Base-by-base conservation (phyloP, 495 filamentous ascomycete genomes). In the Aspergillus nidulans region DNA sequence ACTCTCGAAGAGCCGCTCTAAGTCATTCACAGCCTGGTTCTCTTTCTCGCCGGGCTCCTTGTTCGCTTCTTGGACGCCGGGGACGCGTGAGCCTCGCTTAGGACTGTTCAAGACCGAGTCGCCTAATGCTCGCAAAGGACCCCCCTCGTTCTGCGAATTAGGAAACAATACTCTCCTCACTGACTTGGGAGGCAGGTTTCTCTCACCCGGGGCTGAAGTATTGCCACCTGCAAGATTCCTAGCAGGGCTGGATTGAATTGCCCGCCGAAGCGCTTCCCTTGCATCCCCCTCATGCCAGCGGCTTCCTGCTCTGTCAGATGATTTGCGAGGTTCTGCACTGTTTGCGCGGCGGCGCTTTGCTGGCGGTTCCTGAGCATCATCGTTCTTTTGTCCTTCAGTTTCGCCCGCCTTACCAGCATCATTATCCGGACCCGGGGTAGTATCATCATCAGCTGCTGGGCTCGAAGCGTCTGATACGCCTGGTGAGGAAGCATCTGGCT, bases 111-210 rank as follows among this genome's bases (percentile, higher is more conserved):
- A 65, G 32, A 72, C 62, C 24, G 85, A 76, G 56, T 84, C 74
- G 62, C 80, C 81, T 41, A 85, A 72, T 57, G 80, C 72, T 63
- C 79, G 86, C 60, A 81, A 68, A 49, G 75, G 70, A 18, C 80
- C 62, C 30, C 58, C 77, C 42, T 83, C 82, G 59, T 83, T 84
- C 52, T 80, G 78, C 1, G 66, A 55, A 58, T 68, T 72, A 49
- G 88, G 86, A 71, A 97, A 97, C 42, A 97, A 77, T 30, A 91
- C 70, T 63, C 92, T 82, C 64, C 89, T 81, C 21, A 87, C 89
- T 41, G 79, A 80, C 59, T 77, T 79, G 23, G 78, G 77, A 36
- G 85, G 86, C 18, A 92, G 73, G 48, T 57, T 63, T 54, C 62
- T 65, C 51, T 63, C 64, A 56, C 66, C 63, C 57, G 89, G 80